Base-by-base conservation (phyloP, 2,329 filamentous ascomycete species). In the Fusarium verrucosum region DNA sequence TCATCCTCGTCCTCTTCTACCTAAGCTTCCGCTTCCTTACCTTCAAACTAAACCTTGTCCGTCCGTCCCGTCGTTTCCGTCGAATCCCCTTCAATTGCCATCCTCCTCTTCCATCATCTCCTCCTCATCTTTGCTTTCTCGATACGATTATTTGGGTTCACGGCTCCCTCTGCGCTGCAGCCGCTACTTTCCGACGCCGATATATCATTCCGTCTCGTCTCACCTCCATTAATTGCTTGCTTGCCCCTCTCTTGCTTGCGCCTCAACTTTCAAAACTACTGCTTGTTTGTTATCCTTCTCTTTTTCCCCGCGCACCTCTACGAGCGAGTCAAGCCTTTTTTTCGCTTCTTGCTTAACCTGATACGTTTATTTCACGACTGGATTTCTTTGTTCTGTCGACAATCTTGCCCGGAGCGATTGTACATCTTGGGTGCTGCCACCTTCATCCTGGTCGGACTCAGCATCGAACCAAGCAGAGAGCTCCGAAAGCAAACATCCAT, bases 31-130 rank as follows among this genome's bases (percentile, higher is more conserved):
- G 45, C 38, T 58, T 50, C 42, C 28, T 54, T 56, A 22, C 58
- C 37, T 28, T 55, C 46, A 53, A 56, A 56, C 58, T 62, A 68
- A 72, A 71, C 67, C 67, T 70, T 71, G 64, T 66, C 63, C 56
- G 58, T 41, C 51, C 28, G 26, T 54, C 56, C 65, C 67, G 68
- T 71, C 68, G 68, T 71, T 71, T 71, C 69, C 69, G 69, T 71
- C 68, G 56, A 66, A 67, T 58, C 52, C 50, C 47, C 38, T 58
- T 56, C 50, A 51, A 45, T 68, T 61, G 47, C 62, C 62, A 35
- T 56, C 46, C 59, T 57, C 57, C 42, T 54, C 40, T 42, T 47
- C 49, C 37, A 47, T 50, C 41, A 57, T 53, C 36, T 65, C 49
- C 46, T 30, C 26, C 38, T 53, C 38, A 25, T 49, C 43, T 57